Evolutionary conservation across 140 eudicot genomes (phyloP), one percentile per base, ranked within the genome.

Genomic region (Ambrosia hybrid): DNA sequence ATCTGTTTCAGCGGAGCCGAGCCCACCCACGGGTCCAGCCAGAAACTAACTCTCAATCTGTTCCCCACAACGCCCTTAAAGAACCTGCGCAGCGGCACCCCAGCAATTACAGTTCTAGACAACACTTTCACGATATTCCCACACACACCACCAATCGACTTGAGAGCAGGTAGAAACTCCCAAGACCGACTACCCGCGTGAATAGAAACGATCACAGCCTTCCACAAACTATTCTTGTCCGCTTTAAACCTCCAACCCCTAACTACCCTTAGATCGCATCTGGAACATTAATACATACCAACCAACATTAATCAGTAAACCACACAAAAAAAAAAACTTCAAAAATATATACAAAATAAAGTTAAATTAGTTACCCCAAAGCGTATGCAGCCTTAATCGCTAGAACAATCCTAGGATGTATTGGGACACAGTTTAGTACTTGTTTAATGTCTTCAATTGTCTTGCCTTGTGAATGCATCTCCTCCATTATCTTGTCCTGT

Each of bases 201-300:
- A 21, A 21, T 21, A 21, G 26, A 21, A 21, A 21, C 26, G 26
- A 21, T 21, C 26, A 21, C 26, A 21, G 26, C 26, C 26, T 21
- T 21, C 26, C 26, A 21, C 26, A 21, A 21, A 21, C 26, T 21
- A 21, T 21, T 21, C 26, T 21, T 21, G 26, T 21, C 26, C 26
- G 26, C 26, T 21, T 21, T 21, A 21, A 21, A 21, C 26, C 26
- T 21, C 26, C 26, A 21, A 21, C 26, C 26, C 26, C 92, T 92
- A 46, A 92, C 81, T 5, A 92, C 71, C 76, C 95, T 84, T 85
- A 92, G 76, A 70, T 92, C 95, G 51, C 98, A 92, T 79, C 97
- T 91, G 73, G 43, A 57, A 17, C 11, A 21, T 21, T 21, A 33
- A 72, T 36, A 10, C 33, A 38, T 11, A 60, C 10, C 4, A 60